These are phyloP conservation scores for Halophytophthora batemanensis DNA, from an alignment of 352 stramenopile genomes.

Conservation along the genomic window DNA sequence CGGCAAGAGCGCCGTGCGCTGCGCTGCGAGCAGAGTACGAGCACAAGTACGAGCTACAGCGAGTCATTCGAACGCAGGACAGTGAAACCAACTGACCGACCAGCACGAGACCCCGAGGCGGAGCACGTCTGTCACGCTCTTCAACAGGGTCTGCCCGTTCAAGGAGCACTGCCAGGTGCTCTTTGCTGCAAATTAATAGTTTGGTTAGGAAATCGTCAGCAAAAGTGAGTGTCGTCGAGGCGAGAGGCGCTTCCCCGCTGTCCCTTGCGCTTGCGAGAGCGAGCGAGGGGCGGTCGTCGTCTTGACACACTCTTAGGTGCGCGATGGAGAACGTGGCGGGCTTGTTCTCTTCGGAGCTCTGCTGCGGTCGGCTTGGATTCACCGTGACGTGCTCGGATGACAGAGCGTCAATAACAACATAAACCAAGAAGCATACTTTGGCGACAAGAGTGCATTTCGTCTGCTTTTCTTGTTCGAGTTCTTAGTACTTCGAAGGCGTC, in stretches of 20 bases:
- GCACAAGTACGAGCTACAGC: slow-evolving; percentile 19
- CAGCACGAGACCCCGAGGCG: not conserved
- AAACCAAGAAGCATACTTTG: too few species aligned
- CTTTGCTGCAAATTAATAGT: slow-evolving; percentile 76
- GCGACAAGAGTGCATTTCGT: too few species aligned
- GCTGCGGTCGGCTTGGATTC: slow-evolving; percentile 7
- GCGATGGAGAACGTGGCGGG: slow-evolving; percentile 47
- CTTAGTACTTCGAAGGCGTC: too few species aligned
- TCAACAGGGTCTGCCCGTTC: slow-evolving; percentile 73
- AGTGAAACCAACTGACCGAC: too few species aligned
- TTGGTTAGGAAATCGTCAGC: slow-evolving; percentile 64
- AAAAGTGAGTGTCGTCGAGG: slow-evolving; percentile 44
- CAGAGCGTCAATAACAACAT: slow-evolving; percentile 4
- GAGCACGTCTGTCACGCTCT: slow-evolving; percentile 11
- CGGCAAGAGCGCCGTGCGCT: slow-evolving; percentile 7
- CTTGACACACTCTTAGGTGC: slow-evolving; percentile 62
- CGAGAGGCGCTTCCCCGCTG: slow-evolving; percentile 55
- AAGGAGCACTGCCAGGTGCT: slow-evolving; percentile 84
- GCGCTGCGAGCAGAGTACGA: slow-evolving; percentile 9
- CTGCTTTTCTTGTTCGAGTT: too few species aligned
- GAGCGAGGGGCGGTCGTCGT: slow-evolving; percentile 44
- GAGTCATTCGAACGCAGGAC: not conserved
- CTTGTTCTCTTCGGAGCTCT: slow-evolving; percentile 11
- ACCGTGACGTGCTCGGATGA: slow-evolving; percentile 15
- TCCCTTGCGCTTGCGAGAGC: slow-evolving; percentile 28